Conservation (phyloP, 805 yeast genomes). For the Zygosaccharomyces pseudorouxii region DNA sequence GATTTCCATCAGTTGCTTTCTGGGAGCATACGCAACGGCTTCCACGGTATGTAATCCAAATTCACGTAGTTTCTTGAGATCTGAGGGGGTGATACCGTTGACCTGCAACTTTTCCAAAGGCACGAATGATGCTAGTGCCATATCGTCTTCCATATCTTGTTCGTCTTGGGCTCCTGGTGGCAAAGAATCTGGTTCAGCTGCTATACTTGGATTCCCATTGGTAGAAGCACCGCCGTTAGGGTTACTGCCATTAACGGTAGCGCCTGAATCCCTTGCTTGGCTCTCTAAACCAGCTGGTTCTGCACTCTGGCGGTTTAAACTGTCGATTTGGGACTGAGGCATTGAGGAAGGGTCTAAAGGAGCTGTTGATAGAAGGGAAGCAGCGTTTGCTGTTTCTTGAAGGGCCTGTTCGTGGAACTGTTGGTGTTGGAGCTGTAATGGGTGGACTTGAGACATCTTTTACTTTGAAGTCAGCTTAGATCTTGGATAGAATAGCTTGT, state of each 20-base stretch:
- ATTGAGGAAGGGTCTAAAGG: slow-evolving; percentile 22
- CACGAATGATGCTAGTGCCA: slow-evolving; percentile 36
- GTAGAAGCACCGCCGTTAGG: background rate
- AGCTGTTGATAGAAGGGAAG: slow-evolving; percentile 26
- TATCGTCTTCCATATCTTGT: slow-evolving; percentile 48
- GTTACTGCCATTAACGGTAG: background rate
- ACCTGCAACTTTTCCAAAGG: slow-evolving; percentile 46
- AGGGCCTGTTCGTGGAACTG: slow-evolving; percentile 6
- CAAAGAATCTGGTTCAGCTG: slow-evolving; percentile 2
- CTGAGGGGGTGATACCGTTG: slow-evolving; percentile 78
- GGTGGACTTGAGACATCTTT: slow-evolving; percentile 7
- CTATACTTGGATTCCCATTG: slow-evolving; percentile 8
- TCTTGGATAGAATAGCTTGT: slow-evolving; percentile 2
- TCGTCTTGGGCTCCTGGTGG: slow-evolving; percentile 12
- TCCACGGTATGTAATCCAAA: slow-evolving; percentile 88
- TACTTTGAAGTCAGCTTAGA: background rate
- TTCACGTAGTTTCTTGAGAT: slow-evolving; percentile 72
- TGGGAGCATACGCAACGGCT: slow-evolving; percentile 89
- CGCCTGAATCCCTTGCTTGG: background rate
- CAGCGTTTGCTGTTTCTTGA: slow-evolving; percentile 6
- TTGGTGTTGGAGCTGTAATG: slow-evolving; percentile 6
- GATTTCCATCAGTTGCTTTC: slow-evolving; percentile 66
- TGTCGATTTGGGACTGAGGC: slow-evolving; percentile 11
- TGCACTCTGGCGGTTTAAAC: slow-evolving; percentile 2
- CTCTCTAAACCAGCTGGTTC: background rate